Evolutionary conservation across 108 stramenopile species (phyloP).

Genomic region (Discostella pseudostelligera): DNA sequence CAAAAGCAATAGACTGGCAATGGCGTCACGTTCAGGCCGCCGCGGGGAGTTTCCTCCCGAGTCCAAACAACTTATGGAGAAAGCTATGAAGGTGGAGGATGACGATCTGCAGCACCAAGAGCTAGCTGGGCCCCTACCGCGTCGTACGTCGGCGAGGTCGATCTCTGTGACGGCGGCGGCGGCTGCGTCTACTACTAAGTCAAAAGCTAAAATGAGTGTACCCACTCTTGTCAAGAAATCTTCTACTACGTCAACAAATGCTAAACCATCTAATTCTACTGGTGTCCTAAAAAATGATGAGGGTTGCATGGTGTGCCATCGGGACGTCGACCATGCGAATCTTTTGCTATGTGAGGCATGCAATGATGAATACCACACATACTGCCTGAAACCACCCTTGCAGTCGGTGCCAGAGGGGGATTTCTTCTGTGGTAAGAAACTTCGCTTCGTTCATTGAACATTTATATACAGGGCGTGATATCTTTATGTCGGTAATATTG

Average conservation of each 20-base stretch:
- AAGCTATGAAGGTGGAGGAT: background rate
- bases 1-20: background rate
- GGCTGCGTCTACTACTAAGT: background rate
- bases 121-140: slow-evolving; percentile 3
- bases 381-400: slow-evolving; percentile 67
- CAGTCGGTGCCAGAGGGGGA: slow-evolving; percentile 68
- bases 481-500: background rate
- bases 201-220: background rate
- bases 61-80: slow-evolving; percentile 16
- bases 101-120: slow-evolving; percentile 3
- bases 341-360: slow-evolving; percentile 78
- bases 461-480: background rate
- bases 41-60: slow-evolving; percentile 24
- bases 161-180: background rate
- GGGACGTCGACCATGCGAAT: slow-evolving; percentile 81
- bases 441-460: slow-evolving; percentile 1
- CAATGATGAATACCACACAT: slow-evolving; percentile 84
- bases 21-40: slow-evolving; percentile 33
- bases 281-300: slow-evolving; percentile 18
- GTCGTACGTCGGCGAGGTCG: too few species aligned
- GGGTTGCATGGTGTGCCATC: slow-evolving; percentile 68
- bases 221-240: background rate
- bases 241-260: background rate
- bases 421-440: slow-evolving; percentile 76
- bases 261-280: background rate